Base-by-base conservation (phyloP, 2,329 filamentous ascomycete genomes). In the Pseudogymnoascus sp. region DNA sequence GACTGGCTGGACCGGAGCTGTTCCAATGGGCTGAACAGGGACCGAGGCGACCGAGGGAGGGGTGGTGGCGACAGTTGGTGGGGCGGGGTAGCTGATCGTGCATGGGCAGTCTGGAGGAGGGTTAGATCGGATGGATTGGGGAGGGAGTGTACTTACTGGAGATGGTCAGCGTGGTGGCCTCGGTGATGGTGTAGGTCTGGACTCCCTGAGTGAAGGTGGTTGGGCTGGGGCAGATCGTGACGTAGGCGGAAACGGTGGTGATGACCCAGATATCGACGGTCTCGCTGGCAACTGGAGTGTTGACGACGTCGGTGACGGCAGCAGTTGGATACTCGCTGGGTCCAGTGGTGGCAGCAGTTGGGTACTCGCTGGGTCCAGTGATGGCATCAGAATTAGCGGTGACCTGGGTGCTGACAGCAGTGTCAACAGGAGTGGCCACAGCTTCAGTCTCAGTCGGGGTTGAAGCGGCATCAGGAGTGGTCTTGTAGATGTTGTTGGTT, bases 401-500 rank as follows among this genome's bases (percentile, higher is more conserved):
- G 16, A 10, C 34, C 37, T 39, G 45, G 16, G 39, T 29, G 47
- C 18, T 65, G 40, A 39, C 64, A 37, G 57, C 64, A 14, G 67
- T 68, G 63, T 67, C 66, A 10, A 66, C 67, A 6, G 37, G 34
- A 62, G 64, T 68, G 11, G 64, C 67, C 62, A 62, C 65, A 65
- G 64, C 64, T 82, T 77, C 81, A 83, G 64, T 80, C 80, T 74
- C 81, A 83, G 72, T 83, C 75, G 39, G 77, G 78, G 63, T 87
- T 79, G 69, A 81, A 84, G 67, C 85, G 74, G 77, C 75, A 60
- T 76, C 73, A 69, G 70, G 73, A 65, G 74, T 77, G 61, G 71
- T 67, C 59, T 70, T 73, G 57, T 11, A 18, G 29, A 39, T 60
- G 16, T 39, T 23, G 57, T 16, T n/a, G 16, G 26, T 72, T 63